Conservation (phyloP, 805 yeast species). For the Lipomyces oligophaga region DNA sequence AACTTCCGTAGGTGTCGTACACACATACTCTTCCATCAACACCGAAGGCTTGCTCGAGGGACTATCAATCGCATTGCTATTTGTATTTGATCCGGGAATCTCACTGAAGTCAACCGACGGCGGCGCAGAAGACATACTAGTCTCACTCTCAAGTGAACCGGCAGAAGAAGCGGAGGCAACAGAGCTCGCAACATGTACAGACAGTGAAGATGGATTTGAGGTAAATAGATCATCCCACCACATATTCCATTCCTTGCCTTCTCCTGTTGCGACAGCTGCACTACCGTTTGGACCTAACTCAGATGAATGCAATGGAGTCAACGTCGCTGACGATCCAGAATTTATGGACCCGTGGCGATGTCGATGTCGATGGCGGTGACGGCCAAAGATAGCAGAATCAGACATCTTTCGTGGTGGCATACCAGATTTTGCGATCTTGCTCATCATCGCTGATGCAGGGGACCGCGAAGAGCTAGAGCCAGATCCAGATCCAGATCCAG, state of each 20-base stretch:
- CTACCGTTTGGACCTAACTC: conserved; percentile 4
- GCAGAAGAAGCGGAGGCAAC: neutral
- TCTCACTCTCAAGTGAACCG: neutral
- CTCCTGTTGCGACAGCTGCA: conserved; percentile 3
- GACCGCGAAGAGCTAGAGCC: neutral
- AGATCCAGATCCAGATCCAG: neutral
- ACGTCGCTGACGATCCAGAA: neutral
- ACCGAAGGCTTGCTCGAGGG: too few species aligned
- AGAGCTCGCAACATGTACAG: neutral
- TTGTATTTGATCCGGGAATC: too few species aligned
- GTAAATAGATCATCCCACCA: conserved; percentile 23
- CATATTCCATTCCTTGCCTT: conserved; percentile 19
- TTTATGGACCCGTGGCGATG: conserved; percentile 3
- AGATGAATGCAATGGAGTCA: neutral
- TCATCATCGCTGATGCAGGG: too few species aligned
- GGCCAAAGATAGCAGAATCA: neutral
- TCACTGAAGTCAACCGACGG: conserved; percentile 18
- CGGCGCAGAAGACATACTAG: conserved; percentile 6
- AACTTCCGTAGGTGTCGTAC: neutral
- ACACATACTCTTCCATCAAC: neutral
- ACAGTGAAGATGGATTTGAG: too few species aligned
- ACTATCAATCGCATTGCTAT: too few species aligned
- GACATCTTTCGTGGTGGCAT: neutral
- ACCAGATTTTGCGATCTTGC: too few species aligned
- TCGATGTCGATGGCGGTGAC: neutral